Conservation (phyloP, 768 basidiomycete species). For the Tricholomella constricta region DNA sequence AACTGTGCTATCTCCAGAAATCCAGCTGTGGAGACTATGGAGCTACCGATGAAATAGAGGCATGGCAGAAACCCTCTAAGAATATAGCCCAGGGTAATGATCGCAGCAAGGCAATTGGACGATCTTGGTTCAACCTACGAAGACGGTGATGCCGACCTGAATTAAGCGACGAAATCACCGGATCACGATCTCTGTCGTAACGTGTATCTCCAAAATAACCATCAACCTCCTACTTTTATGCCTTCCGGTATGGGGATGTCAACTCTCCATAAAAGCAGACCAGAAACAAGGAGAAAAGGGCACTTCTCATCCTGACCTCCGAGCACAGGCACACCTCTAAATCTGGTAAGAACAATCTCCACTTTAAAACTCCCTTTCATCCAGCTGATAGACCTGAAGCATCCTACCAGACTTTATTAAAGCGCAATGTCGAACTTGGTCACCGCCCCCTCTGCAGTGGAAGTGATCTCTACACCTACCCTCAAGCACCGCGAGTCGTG, state of each 20-base stretch:
- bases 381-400: conserved; percentile 1
- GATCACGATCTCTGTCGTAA: background rate
- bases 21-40: background rate
- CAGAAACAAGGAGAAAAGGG: background rate
- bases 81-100: background rate
- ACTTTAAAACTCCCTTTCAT: background rate
- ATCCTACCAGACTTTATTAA: background rate
- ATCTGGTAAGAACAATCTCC: conserved; percentile 5
- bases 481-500: conserved; percentile 12
- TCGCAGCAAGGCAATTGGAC: background rate
- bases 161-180: background rate
- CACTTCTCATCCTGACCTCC: conserved; percentile 1
- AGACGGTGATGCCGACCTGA: too few relatives aligned
- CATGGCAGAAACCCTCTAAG: background rate
- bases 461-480: background rate
- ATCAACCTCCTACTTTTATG: background rate
- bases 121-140: too few relatives aligned
- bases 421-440: conserved; percentile 1
- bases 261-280: conserved; percentile 10
- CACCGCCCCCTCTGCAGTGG: background rate
- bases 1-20: too few relatives aligned
- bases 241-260: conserved; percentile 2
- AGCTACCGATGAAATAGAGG: background rate
- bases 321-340: background rate
- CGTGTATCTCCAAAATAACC: background rate